Percentiles rank a stretch among this genome's conserved stretches.
Conservation (phyloP, 2,329 filamentous ascomycete genomes). For the Hypomyces rosellus region DNA sequence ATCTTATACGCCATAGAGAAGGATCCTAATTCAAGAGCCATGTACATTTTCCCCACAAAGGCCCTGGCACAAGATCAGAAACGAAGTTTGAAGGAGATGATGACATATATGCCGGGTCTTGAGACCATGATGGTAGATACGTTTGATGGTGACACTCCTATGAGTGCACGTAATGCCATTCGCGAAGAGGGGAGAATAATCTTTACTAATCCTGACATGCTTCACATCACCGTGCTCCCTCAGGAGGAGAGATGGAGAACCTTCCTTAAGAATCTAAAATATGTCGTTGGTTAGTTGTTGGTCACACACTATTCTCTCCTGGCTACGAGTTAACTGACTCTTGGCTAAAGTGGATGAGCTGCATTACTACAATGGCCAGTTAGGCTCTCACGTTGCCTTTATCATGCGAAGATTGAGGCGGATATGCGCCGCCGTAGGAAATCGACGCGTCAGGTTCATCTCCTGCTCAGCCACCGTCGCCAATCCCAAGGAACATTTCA, state of each 20-base stretch:
- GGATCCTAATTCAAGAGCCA: slow-evolving; percentile 70
- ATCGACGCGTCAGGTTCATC: slow-evolving; percentile 78
- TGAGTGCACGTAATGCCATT: slow-evolving; percentile 69
- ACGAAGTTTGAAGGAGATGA: slow-evolving; percentile 77
- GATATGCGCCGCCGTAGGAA: slow-evolving; percentile 86
- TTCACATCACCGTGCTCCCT: slow-evolving; percentile 88
- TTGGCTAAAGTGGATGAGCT: slow-evolving; percentile 62
- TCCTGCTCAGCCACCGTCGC: slow-evolving; percentile 95
- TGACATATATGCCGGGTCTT: slow-evolving; percentile 72
- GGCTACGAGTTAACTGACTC: background rate
- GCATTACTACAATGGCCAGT: slow-evolving; percentile 92
- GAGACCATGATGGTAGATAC: slow-evolving; percentile 79
- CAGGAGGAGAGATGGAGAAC: slow-evolving; percentile 85
- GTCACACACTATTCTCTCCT: background rate
- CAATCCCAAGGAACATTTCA: slow-evolving; percentile 87
- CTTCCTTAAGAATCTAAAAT: slow-evolving; percentile 83
- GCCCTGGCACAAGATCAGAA: slow-evolving; percentile 92
- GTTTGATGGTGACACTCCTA: slow-evolving; percentile 91
- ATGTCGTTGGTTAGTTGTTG: slow-evolving; percentile 61
- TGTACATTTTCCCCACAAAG: slow-evolving; percentile 99
- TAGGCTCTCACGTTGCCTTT: slow-evolving; percentile 89
- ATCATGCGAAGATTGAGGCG: slow-evolving; percentile 87
- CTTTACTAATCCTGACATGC: slow-evolving; percentile 97
- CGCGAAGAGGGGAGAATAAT: slow-evolving; percentile 87
- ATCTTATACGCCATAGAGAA: slow-evolving; percentile 81